A percentile compares a stretch with the other conserved stretches of the same genome.
phyloP scores from a whole-genome alignment of 2,329 filamentous ascomycete genomes.

The Oidium heveae region DNA sequence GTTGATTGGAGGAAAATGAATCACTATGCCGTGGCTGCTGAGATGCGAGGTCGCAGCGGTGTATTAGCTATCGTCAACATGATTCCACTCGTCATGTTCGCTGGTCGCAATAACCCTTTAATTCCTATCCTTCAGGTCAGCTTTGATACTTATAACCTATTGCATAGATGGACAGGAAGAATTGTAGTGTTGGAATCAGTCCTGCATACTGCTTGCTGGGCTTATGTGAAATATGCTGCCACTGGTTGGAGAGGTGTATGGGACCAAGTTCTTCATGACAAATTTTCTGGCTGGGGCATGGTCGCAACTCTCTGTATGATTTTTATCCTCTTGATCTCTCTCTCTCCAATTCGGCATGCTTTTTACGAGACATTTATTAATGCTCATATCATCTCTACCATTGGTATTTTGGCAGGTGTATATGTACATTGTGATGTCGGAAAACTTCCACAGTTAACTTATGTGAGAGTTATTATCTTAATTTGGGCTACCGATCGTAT shows the following conservation, averaged over 20 bases:
- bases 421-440: conserved; percentile 57
- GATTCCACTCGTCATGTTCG: conserved; percentile 45
- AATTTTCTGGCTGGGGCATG: conserved; percentile 40
- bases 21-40: conserved; percentile 30
- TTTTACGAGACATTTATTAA: conserved; percentile 96
- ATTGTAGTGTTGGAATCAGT: conserved; percentile 46
- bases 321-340: conserved; percentile 40
- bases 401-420: conserved; percentile 41
- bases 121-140: conserved; percentile 43
- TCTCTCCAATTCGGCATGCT: conserved; percentile 66
- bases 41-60: conserved; percentile 34
- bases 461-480: conserved; percentile 47
- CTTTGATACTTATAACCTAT: conserved; percentile 57
- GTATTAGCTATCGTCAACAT: conserved; percentile 48
- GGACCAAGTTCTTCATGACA: conserved; percentile 26
- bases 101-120: conserved; percentile 52
- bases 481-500: conserved; percentile 54
- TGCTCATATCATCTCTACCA: conserved; percentile 52
- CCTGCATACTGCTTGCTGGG: conserved; percentile 48
- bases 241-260: conserved; percentile 34
- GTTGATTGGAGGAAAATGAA: conserved; percentile 34
- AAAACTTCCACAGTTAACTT: conserved; percentile 38
- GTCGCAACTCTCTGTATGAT: conserved; percentile 34
- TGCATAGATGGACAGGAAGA: conserved; percentile 56
- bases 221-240: conserved; percentile 41